A percentile compares a stretch with the other conserved stretches of the same genome.
Evolutionary conservation across 2,329 filamentous ascomycete genomes (phyloP).

Genomic region (Sordariomycetes sp.): DNA sequence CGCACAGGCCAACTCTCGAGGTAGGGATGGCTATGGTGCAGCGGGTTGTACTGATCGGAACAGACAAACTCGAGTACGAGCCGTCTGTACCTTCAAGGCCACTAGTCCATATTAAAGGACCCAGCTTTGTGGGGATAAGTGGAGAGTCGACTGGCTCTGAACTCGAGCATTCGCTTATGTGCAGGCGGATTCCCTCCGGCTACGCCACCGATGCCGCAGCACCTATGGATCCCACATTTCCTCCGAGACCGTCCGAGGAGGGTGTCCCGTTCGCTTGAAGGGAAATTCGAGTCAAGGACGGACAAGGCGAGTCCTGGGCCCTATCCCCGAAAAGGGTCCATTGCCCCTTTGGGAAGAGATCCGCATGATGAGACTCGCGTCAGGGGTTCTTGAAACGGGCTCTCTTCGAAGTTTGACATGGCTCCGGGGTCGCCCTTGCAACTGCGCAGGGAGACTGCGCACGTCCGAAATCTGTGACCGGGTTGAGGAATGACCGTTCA

Average conservation of each 20-base stretch:
- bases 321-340: background rate
- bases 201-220: background rate
- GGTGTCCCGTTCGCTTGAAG: background rate
- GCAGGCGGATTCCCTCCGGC: background rate
- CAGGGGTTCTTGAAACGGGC: constrained; percentile 3
- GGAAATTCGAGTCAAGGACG: background rate
- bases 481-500: constrained; percentile 3
- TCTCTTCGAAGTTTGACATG: constrained; percentile 2
- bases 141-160: background rate
- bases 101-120: background rate
- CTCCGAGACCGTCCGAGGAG: background rate
- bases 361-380: constrained; percentile 1
- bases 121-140: constrained; percentile 1
- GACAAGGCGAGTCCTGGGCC: background rate
- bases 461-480: constrained; percentile 5
- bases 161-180: background rate
- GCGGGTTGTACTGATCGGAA: background rate
- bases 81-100: background rate
- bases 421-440: background rate
- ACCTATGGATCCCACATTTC: background rate
- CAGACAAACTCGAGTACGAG: background rate
- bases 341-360: background rate
- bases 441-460: background rate
- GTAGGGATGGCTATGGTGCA: background rate
- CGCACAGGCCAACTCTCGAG: background rate